A percentile compares a stretch with the other conserved stretches of the same genome.
Conservation (phyloP, 2,329 filamentous ascomycete species). For the Dichotomopilus funicola region DNA sequence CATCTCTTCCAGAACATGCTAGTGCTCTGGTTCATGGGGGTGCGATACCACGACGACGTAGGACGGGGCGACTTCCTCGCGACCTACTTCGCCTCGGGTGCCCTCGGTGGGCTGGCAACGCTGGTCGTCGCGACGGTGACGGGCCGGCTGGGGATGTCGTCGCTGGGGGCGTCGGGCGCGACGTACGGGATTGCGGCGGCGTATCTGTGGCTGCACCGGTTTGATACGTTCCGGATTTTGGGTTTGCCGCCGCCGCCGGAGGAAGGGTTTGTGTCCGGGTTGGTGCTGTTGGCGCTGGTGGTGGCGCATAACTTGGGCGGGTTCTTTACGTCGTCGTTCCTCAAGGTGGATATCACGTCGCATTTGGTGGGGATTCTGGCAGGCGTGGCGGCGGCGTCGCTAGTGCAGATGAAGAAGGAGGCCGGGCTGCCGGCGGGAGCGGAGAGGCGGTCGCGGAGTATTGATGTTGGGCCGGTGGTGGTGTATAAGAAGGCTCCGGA, state of each 20-base stretch:
- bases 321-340: conserved; percentile 37
- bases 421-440: not conserved
- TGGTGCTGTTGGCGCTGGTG: conserved; percentile 47
- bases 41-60: conserved; percentile 61
- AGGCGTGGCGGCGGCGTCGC: conserved; percentile 38
- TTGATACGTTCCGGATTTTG: conserved; percentile 51
- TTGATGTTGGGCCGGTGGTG: not conserved
- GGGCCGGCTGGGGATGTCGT: conserved; percentile 41
- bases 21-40: conserved; percentile 60
- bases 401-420: conserved; percentile 30
- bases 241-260: conserved; percentile 49
- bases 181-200: conserved; percentile 55
- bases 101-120: conserved; percentile 52
- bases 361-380: conserved; percentile 47
- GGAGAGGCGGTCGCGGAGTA: not conserved
- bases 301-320: conserved; percentile 45
- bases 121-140: conserved; percentile 44
- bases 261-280: conserved; percentile 43
- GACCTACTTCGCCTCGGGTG: conserved; percentile 56
- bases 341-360: conserved; percentile 44
- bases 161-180: conserved; percentile 61
- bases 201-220: conserved; percentile 54
- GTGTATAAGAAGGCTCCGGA: not conserved
- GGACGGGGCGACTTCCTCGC: conserved; percentile 63
- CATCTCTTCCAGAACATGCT: conserved; percentile 62